Percentiles rank a stretch among this genome's conserved stretches.
Conservation (phyloP, 768 basidiomycete species). For the Suillus occidentalis region DNA sequence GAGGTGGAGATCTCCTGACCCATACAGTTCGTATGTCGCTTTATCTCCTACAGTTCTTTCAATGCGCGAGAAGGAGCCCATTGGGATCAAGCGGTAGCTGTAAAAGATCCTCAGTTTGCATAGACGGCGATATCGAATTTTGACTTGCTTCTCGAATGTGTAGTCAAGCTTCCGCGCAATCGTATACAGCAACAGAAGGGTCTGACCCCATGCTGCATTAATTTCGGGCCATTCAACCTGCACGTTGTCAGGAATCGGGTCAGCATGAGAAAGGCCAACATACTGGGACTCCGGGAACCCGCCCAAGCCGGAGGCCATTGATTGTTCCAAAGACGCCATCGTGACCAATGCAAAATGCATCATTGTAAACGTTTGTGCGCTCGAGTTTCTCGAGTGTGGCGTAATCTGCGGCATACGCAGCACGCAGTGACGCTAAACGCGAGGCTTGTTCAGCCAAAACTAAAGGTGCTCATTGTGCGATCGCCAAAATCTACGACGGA, state of each 20-base stretch:
- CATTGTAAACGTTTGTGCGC: slow-evolving; percentile 92
- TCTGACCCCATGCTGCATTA: slow-evolving; percentile 98
- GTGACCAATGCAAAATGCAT: slow-evolving; percentile 93
- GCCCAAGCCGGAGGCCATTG: slow-evolving; percentile 89
- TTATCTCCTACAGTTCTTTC: slow-evolving; percentile 83
- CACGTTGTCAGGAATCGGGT: slow-evolving; percentile 15
- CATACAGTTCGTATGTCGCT: slow-evolving; percentile 87
- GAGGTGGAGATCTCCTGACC: slow-evolving; percentile 89
- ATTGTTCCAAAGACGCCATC: slow-evolving; percentile 98
- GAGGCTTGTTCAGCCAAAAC: slow-evolving; percentile 64
- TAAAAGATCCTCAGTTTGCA: slow-evolving; percentile 12
- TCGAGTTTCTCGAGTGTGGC: slow-evolving; percentile 81
- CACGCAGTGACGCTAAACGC: slow-evolving; percentile 69
- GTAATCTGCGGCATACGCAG: slow-evolving; percentile 77
- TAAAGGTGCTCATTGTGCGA: slow-evolving; percentile 73
- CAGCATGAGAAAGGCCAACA: slow-evolving; percentile 25
- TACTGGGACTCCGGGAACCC: slow-evolving; percentile 82
- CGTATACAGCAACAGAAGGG: slow-evolving; percentile 86
- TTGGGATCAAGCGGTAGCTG: slow-evolving; percentile 88
- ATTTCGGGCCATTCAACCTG: slow-evolving; percentile 98
- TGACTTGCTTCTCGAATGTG: slow-evolving; percentile 75
- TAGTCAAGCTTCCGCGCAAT: slow-evolving; percentile 91
- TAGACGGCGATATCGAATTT: not conserved
- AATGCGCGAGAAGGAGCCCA: slow-evolving; percentile 94
- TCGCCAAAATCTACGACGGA: slow-evolving; percentile 70